Evolutionary conservation across 345 rosid genomes (phyloP), one percentile per base, ranked within the genome.

Genomic region (Moricandia moricandioides): DNA sequence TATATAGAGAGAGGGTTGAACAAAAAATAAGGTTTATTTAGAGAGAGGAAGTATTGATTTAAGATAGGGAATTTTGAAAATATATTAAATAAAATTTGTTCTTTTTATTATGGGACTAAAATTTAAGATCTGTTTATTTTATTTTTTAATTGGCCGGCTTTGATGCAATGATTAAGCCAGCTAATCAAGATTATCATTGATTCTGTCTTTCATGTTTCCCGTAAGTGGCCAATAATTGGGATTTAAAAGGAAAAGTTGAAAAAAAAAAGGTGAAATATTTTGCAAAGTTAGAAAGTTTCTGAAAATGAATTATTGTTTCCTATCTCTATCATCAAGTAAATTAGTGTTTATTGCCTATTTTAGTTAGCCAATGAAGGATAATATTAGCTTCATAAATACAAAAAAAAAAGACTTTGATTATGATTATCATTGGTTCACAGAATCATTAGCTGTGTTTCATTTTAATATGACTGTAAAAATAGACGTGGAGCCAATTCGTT

Each of bases 161-260:
- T 59, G 67, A 67, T 67, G 78, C 54, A 59, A 59, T 75, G 31
- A 51, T 75, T 56, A 69, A 62, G 74, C 68, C 79, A 76, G 58
- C 74, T 75, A 61, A 54, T 62, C 34, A 40, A 37, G 63, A 21
- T 62, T 40, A 63, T 40, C 18, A 24, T 45, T 77, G 71, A 77
- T 70, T 71, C 18, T 77, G 67, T 40, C 43, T 56, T 49, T 31
- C 75, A 76, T 59, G 74, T 21, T 52, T 52, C 18, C 59, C 34
- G 62, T 70, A 40, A 76, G 33, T 56, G 59, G 70, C 39, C 65
- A 40, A 69, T 55, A 39, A 55, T 69, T 29, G 68, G 8, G 40
- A 3, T 13, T 60, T 17, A 24, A 33, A 54, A 33, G 12, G 3
- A 14, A 21, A 21, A 21, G 24, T 21, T 21, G 13, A 30, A 59